A percentile compares a stretch with the other conserved stretches of the same genome.
phyloP scores from a whole-genome alignment of 1,139 yeast genomes.

The Hyphopichia pseudoburtonii region DNA sequence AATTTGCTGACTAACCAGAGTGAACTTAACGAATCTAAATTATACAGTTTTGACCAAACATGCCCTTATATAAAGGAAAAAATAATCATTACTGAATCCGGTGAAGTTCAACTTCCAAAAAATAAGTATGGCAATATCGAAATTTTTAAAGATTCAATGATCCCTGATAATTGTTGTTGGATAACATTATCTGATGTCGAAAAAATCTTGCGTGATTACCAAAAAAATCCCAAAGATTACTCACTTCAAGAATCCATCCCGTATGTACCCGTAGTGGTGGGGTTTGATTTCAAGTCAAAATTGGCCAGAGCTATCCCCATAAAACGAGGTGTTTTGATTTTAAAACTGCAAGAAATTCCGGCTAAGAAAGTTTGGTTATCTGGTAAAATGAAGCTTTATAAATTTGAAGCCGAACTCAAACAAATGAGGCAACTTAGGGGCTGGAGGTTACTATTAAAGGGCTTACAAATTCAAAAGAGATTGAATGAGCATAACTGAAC shows the following conservation, averaged over 20 bases:
- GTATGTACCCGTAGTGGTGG: slow-evolving; percentile 36
- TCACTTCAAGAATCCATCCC: slow-evolving; percentile 12
- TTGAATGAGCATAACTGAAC: slow-evolving; percentile 13
- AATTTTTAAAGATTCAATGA: slow-evolving; percentile 30
- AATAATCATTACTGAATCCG: slow-evolving; percentile 10
- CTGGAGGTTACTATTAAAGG: slow-evolving; percentile 25
- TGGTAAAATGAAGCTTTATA: slow-evolving; percentile 18
- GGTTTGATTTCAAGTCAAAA: slow-evolving; percentile 28
- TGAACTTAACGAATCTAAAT: slow-evolving; percentile 20
- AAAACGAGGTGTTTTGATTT: slow-evolving; percentile 31
- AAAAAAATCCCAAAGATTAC: slow-evolving; percentile 6
- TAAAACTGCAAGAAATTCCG: slow-evolving; percentile 14
- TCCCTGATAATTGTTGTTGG: slow-evolving; percentile 35
- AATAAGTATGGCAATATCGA: slow-evolving; percentile 39
- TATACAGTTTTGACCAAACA: slow-evolving; percentile 34
- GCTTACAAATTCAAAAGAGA: slow-evolving; percentile 21
- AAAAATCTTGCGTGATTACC: slow-evolving; percentile 15
- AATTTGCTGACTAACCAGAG: slow-evolving; percentile 20
- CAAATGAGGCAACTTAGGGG: slow-evolving; percentile 9
- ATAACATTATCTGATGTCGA: slow-evolving; percentile 26
- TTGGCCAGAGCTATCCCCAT: slow-evolving; percentile 31
- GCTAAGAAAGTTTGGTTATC: slow-evolving; percentile 31
- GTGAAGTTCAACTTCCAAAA: slow-evolving; percentile 20
- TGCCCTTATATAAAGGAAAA: slow-evolving; percentile 23
- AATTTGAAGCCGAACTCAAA: slow-evolving; percentile 6